Conservation (phyloP, 176 grass and related monocot species). For the Thalia dealbata region DNA sequence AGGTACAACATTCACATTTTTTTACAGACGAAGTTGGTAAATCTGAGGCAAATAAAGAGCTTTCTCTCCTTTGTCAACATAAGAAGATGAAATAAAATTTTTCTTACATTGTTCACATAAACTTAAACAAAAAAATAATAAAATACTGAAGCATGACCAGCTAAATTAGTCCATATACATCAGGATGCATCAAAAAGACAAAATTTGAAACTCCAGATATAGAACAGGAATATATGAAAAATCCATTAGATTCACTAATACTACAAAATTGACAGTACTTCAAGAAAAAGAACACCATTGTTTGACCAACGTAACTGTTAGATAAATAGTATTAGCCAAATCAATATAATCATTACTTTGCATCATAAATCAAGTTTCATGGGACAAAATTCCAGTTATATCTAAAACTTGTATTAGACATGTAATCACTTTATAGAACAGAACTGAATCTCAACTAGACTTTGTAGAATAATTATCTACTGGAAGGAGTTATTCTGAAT, state of each 20-base stretch:
- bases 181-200: background rate
- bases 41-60: background rate
- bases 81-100: too few species aligned
- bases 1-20: background rate
- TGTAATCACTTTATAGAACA: background rate
- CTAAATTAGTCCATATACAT: background rate
- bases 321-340: background rate
- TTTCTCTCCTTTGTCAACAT: background rate
- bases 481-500: background rate
- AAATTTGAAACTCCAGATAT: background rate
- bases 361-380: background rate
- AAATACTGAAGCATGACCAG: background rate
- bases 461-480: background rate
- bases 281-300: background rate
- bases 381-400: background rate
- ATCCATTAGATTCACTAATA: background rate
- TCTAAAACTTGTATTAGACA: background rate
- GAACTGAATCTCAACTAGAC: background rate
- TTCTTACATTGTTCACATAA: background rate
- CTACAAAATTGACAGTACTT: background rate
- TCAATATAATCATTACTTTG: background rate
- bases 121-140: background rate
- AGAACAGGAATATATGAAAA: background rate
- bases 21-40: constrained; percentile 3
- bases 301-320: background rate